Evolutionary conservation across 768 basidiomycete genomes (phyloP).

Genomic region (Butyriboletus loyo): DNA sequence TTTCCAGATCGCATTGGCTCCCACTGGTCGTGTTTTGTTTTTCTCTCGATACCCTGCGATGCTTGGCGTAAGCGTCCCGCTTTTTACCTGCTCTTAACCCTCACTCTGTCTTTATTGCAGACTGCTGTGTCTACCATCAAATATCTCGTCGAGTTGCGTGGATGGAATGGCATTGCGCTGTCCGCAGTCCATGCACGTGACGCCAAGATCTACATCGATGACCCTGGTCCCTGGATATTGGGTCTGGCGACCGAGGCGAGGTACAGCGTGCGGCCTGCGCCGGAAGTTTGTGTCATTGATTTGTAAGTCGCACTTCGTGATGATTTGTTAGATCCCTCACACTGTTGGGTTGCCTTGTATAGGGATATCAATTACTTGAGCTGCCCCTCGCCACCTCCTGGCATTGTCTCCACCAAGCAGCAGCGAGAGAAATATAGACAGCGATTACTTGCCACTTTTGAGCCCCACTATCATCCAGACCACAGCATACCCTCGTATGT

Average conservation of each 20-base stretch:
- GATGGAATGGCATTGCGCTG: conserved; percentile 88
- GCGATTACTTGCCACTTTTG: conserved; percentile 72
- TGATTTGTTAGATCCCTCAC: conserved; percentile 4
- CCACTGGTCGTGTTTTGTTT: conserved; percentile 84
- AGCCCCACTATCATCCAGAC: conserved; percentile 86
- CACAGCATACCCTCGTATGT: conserved; percentile 71
- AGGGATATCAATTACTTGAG: conserved; percentile 85
- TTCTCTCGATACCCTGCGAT: conserved; percentile 87
- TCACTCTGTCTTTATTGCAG: conserved; percentile 33
- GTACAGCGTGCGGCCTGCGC: conserved; percentile 66
- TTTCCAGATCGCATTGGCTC: conserved; percentile 74
- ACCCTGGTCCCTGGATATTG: conserved; percentile 96
- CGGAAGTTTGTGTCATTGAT: conserved; percentile 87
- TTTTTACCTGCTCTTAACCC: background rate
- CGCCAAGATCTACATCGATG: conserved; percentile 90
- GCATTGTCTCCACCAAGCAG: conserved; percentile 71
- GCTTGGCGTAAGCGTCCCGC: conserved; percentile 60
- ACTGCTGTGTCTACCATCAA: conserved; percentile 88
- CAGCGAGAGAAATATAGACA: conserved; percentile 80
- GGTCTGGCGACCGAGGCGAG: conserved; percentile 84
- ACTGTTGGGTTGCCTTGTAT: background rate
- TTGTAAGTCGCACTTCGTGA: conserved; percentile 48
- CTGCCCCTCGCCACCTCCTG: conserved; percentile 76
- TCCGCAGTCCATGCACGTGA: conserved; percentile 84
- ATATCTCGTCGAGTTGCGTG: conserved; percentile 88